Percentiles rank a stretch among this genome's conserved stretches.
Evolutionary conservation across 2,329 filamentous ascomycete genomes (phyloP).

Genomic region (Zalaria obscura): DNA sequence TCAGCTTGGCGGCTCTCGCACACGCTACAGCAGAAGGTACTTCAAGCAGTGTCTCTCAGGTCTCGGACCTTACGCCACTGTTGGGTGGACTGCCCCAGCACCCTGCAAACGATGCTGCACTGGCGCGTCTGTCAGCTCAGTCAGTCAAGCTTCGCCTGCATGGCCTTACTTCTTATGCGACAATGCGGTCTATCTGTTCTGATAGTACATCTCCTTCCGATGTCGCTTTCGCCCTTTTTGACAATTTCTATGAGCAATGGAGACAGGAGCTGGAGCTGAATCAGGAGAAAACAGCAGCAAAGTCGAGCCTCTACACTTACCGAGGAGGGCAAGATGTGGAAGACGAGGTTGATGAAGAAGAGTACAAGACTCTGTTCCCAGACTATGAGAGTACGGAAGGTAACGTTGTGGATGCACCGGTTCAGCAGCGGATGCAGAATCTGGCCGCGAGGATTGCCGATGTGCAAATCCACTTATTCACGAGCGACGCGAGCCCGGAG

Average conservation of each 20-base stretch:
- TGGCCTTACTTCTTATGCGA: constrained; percentile 2
- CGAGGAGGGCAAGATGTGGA: constrained; percentile 63
- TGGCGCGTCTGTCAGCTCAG: constrained; percentile 1
- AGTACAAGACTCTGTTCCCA: constrained; percentile 72
- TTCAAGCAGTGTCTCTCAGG: not conserved
- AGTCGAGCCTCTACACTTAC: constrained; percentile 70
- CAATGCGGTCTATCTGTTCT: constrained; percentile 1
- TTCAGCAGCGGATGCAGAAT: constrained; percentile 7
- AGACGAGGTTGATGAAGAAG: constrained; percentile 58
- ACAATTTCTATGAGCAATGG: constrained; percentile 62
- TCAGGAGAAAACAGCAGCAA: constrained; percentile 57
- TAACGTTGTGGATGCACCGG: not conserved
- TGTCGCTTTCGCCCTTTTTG: constrained; percentile 2
- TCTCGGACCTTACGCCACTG: constrained; percentile 2
- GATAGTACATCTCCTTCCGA: not conserved
- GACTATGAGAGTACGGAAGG: constrained; percentile 45
- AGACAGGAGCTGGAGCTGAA: constrained; percentile 62
- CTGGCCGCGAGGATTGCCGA: constrained; percentile 10
- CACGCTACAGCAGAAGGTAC: not conserved
- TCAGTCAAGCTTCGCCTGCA: constrained; percentile 3
- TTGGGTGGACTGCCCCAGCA: constrained; percentile 1
- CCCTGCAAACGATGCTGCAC: not conserved
- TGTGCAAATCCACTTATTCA: constrained; percentile 10
- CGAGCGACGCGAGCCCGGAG: not conserved
- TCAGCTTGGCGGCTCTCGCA: constrained; percentile 3